Conservation (phyloP, 129 eudicot genomes). For the Flaveria trinervia region DNA sequence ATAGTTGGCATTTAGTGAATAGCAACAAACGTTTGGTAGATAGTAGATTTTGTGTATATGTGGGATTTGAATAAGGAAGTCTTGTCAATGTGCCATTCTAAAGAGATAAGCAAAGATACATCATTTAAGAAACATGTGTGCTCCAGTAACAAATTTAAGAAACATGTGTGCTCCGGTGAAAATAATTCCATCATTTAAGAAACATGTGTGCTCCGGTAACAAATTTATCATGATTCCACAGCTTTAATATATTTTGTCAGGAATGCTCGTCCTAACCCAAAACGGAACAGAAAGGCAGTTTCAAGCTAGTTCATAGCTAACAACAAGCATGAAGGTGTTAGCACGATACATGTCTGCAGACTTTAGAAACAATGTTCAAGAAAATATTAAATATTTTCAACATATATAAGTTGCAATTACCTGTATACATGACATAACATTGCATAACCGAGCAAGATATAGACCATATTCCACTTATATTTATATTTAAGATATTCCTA, state of each 20-base stretch:
- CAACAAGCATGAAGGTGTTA: background rate
- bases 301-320: constrained; percentile 11
- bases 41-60: background rate
- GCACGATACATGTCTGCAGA: background rate
- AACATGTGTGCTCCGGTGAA: background rate
- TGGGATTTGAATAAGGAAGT: background rate
- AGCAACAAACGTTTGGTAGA: background rate
- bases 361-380: background rate
- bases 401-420: constrained; percentile 20
- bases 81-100: background rate
- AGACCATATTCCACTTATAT: background rate
- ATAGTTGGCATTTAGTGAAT: background rate
- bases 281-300: constrained; percentile 8
- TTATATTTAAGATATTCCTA: constrained; percentile 19
- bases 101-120: background rate
- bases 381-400: background rate
- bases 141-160: constrained; percentile 10
- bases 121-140: constrained; percentile 3
- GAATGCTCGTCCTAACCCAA: constrained; percentile 10
- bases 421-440: constrained; percentile 25
- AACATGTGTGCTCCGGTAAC: constrained; percentile 4
- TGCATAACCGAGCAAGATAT: constrained; percentile 4
- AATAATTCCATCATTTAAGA: constrained; percentile 6
- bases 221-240: background rate
- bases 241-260: constrained; percentile 2